Percentiles rank a stretch among this genome's conserved stretches.
Evolutionary conservation across 495 filamentous ascomycete species (phyloP).

Genomic region (Annulohypoxylon maeteangense): DNA sequence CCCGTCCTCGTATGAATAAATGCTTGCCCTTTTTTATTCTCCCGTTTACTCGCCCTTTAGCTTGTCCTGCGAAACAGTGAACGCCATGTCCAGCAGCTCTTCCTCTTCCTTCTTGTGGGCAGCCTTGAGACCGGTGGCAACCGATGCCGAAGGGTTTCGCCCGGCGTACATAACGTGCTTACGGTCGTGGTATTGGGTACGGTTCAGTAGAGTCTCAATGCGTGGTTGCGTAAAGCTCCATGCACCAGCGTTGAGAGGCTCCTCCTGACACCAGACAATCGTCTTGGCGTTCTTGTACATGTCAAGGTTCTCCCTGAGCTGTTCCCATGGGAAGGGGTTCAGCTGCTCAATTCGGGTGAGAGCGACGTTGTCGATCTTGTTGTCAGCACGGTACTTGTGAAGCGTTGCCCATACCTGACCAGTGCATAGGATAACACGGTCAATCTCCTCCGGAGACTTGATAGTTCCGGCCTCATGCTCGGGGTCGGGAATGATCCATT

Average conservation of each 20-base stretch:
- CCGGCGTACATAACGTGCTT: slow-evolving; percentile 98
- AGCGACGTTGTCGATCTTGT: slow-evolving; percentile 86
- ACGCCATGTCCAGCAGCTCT: slow-evolving; percentile 82
- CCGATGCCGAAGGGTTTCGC: slow-evolving; percentile 86
- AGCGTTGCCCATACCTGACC: slow-evolving; percentile 94
- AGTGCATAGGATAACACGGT: slow-evolving; percentile 92
- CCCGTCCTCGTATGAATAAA: slow-evolving; percentile 30
- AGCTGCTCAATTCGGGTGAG: slow-evolving; percentile 97
- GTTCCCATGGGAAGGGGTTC: slow-evolving; percentile 98
- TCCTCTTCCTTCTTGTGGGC: slow-evolving; percentile 93
- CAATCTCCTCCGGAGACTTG: slow-evolving; percentile 84
- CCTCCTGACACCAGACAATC: slow-evolving; percentile 96
- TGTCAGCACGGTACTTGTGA: slow-evolving; percentile 86
- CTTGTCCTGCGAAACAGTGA: slow-evolving; percentile 70
- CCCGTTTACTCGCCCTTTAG: slow-evolving; percentile 72
- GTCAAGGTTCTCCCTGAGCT: slow-evolving; percentile 94
- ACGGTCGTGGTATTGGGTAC: slow-evolving; percentile 87
- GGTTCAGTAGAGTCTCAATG: slow-evolving; percentile 93
- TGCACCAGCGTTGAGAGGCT: slow-evolving; percentile 94
- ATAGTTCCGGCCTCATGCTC: slow-evolving; percentile 78
- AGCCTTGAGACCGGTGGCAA: slow-evolving; percentile 91
- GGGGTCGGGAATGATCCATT: slow-evolving; percentile 92
- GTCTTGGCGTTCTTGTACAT: slow-evolving; percentile 95
- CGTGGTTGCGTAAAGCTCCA: slow-evolving; percentile 96
- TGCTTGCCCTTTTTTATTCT: slow-evolving; percentile 24